These are phyloP conservation scores for Chlamydomonas incerta DNA, from an alignment of 139 green algal genomes.

Conservation along the genomic window DNA sequence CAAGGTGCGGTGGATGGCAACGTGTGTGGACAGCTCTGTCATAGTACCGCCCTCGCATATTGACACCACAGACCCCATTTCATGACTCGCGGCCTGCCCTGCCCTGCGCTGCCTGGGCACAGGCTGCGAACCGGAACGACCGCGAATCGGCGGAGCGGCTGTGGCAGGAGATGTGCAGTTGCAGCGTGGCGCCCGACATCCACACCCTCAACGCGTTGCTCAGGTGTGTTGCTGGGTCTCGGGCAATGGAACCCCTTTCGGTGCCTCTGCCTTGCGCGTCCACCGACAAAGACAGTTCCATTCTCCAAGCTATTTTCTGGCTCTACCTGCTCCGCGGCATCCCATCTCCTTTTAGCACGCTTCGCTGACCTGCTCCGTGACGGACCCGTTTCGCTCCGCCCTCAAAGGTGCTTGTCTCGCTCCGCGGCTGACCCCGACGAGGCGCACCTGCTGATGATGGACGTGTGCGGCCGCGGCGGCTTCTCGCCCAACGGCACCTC, in stretches of 20 bases:
- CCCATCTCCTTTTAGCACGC: not conserved
- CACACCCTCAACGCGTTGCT: conserved; percentile 28
- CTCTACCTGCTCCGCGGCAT: not conserved
- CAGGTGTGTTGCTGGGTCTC: not conserved
- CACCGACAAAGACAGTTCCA: too few species aligned
- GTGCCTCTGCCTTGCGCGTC: too few species aligned
- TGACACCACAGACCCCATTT: too few species aligned
- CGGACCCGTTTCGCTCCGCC: not conserved
- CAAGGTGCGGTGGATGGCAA: not conserved
- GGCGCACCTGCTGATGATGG: conserved; percentile 1
- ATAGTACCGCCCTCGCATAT: too few species aligned
- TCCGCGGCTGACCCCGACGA: conserved; percentile 32
- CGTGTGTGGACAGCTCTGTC: too few species aligned
- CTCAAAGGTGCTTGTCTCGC: conserved; percentile 17
- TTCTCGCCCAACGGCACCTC: conserved; percentile 19
- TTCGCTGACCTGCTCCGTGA: not conserved
- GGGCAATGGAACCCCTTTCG: too few species aligned
- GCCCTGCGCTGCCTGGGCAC: not conserved
- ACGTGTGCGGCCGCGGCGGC: conserved; percentile 16
- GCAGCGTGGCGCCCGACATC: not conserved
- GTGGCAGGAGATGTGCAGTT: conserved; percentile 35
- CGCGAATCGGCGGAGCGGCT: conserved; percentile 3
- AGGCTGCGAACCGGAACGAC: conserved; percentile 17
- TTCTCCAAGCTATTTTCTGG: too few species aligned
- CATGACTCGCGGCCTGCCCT: not conserved